Evolutionary conservation across 2,329 filamentous ascomycete species (phyloP).

Genomic region (Fusarium duplospermum): DNA sequence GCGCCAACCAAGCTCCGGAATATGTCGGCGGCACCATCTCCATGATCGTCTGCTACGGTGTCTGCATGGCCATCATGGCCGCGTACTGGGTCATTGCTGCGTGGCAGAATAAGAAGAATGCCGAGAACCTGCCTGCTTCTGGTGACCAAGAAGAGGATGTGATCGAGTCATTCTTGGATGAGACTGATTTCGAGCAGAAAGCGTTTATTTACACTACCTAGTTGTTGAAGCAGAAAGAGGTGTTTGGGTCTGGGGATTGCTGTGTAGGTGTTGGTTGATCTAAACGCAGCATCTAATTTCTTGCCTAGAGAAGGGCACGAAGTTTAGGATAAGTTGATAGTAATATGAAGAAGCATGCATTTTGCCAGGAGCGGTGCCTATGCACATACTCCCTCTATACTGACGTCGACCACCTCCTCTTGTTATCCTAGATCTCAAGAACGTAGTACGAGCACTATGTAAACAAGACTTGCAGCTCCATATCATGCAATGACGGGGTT

Average conservation of each 20-base stretch:
- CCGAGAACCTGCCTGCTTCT: background rate
- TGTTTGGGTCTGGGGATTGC: background rate
- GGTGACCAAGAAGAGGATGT: background rate
- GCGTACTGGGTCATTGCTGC: constrained; percentile 1
- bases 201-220: constrained; percentile 13
- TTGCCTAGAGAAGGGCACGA: background rate
- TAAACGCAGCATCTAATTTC: background rate
- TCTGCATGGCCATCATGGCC: constrained; percentile 9
- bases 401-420: background rate
- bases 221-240: background rate
- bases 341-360: background rate
- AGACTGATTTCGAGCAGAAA: constrained; percentile 14
- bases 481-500: background rate
- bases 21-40: constrained; percentile 41
- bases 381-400: background rate
- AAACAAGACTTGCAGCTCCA: background rate
- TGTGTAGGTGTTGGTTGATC: background rate
- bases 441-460: background rate
- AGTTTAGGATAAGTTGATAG: background rate
- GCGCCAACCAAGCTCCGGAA: constrained; percentile 47
- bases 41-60: constrained; percentile 26
- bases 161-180: constrained; percentile 10
- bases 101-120: constrained; percentile 9
- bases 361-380: background rate
- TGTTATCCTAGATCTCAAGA: background rate